Evolutionary conservation across 2,329 filamentous ascomycete genomes (phyloP), one percentile per base, ranked within the genome.

Genomic region (Didymella pomorum): DNA sequence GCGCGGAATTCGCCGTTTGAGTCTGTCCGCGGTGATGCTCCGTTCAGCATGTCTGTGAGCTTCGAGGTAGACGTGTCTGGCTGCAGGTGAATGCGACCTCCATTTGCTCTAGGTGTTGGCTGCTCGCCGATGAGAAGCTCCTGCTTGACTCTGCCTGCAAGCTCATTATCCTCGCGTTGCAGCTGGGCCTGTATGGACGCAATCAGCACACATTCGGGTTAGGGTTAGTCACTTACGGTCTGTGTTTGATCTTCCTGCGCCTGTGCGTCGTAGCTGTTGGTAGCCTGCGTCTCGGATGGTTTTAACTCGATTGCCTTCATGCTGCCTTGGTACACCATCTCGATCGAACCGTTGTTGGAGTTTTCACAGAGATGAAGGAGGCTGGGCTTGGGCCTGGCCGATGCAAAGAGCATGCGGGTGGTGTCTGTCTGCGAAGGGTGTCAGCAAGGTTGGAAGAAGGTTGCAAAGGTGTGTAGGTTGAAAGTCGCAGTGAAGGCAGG

Each of bases 21-120:
- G 2, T 61, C 61, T n/a, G 52, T 60, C 28, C 58, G 56, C 23
- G 69, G 62, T 51, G 62, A 66, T 29, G 68, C 52, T 5, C 59
- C 57, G 14, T 56, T 60, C n/a, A 74, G 64, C 62, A 76, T 71
- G 14, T 71, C 69, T 9, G 67, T 73, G 23, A 73, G 68, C 43
- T 60, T 63, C 10, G 71, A 71, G 2, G 66, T 67, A 11, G 67
- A 70, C 20, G 62, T 60, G 8, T 69, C 67, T 26, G 62, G 61
- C 29, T 67, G 63, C 3, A 66, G 26, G n/a, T 28, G 50, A 18
- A 56, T 49, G 10, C 41, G 29, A 11, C 14, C 20, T 11, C 25
- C 44, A n/a, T 52, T 42, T 31, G 59, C 56, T 4, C 42, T 49
- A 12, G 48, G 42, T 11, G 14, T 12, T 4, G 46, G 21, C 9